Evolutionary conservation across 2,329 filamentous ascomycete species (phyloP), one percentile per base, ranked within the genome.

Genomic region (Neonectria neomacrospora): DNA sequence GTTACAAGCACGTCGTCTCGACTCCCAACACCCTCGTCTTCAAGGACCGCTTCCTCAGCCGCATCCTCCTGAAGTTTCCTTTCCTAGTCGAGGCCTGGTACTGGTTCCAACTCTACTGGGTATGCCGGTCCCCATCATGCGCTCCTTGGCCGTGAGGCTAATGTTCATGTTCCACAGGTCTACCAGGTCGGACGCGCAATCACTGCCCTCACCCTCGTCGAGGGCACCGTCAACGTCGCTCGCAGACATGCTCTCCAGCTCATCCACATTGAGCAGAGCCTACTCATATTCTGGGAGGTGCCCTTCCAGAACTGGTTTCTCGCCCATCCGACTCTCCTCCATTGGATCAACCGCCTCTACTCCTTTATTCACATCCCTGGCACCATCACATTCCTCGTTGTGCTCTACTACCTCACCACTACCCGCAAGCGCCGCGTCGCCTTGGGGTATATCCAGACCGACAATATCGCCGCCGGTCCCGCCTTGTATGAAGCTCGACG

Each of bases 351-450:
- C 77, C 85, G 90, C 72, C 83, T 86, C 28, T 93, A 93, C 78
- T 92, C 90, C 6, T 92, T 92, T 77, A 91, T 93, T 71, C 91
- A 93, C 76, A 93, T 93, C 61, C 91, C 90, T 1, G 90, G 90
- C 14, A 92, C 90, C 6, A 92, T 93, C 67, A 82, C 90, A 47
- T 93, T 92, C 73, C 76, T 82, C 16, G 79, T 84, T 39, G 85
- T 87, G 73, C 83, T 93, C 5, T 93, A 88, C 79, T 91, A 90
- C 79, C 85, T 90, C 74, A 92, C 89, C 50, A 91, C 88, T 23
- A 89, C 87, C 8, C 83, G 83, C 54, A 86, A 86, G 73, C 80
- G 84, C 32, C 74, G 73, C 28, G 70, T 70, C 45, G 63, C 72
- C 51, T 58, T 72, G 47, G 71, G 75, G 14, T 71, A 74, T 30